Conservation (phyloP, 1,139 yeast genomes). For the Diutina pseudorugosa region DNA sequence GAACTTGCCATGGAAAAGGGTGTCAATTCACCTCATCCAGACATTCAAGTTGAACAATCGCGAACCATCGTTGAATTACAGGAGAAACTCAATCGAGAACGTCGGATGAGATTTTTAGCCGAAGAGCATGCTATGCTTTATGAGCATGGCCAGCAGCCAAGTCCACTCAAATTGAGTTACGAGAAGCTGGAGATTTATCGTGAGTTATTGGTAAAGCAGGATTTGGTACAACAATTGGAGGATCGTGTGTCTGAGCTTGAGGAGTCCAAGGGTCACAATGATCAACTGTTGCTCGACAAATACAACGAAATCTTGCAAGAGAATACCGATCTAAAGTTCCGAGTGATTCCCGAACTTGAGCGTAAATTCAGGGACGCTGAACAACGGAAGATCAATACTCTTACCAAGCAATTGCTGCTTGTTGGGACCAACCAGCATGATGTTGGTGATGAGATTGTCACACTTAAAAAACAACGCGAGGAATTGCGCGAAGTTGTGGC, state of each 20-base stretch:
- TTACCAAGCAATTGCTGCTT: slow-evolving; percentile 4
- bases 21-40: slow-evolving; percentile 3
- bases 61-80: slow-evolving; percentile 37
- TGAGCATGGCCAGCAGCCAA: slow-evolving; percentile 44
- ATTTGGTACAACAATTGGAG: slow-evolving; percentile 29
- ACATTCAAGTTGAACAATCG: slow-evolving; percentile 23
- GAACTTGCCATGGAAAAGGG: slow-evolving; percentile 42
- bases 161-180: slow-evolving; percentile 42
- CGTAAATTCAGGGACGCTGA: slow-evolving; percentile 14
- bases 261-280: slow-evolving; percentile 10
- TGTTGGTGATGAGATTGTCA: slow-evolving; percentile 15
- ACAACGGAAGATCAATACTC: not conserved
- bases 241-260: slow-evolving; percentile 26
- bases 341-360: slow-evolving; percentile 15
- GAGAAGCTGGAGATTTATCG: slow-evolving; percentile 42
- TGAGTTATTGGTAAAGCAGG: slow-evolving; percentile 33
- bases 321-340: slow-evolving; percentile 27
- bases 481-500: slow-evolving; percentile 44
- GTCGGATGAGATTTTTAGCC: slow-evolving; percentile 51
- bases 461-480: slow-evolving; percentile 41
- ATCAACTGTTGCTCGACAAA: slow-evolving; percentile 19
- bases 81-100: slow-evolving; percentile 48
- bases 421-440: not conserved
- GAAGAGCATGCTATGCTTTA: slow-evolving; percentile 53
- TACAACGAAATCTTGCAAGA: slow-evolving; percentile 23